phyloP scores from a whole-genome alignment of 768 basidiomycete genomes.

The Hemileccinum rubropunctum region DNA sequence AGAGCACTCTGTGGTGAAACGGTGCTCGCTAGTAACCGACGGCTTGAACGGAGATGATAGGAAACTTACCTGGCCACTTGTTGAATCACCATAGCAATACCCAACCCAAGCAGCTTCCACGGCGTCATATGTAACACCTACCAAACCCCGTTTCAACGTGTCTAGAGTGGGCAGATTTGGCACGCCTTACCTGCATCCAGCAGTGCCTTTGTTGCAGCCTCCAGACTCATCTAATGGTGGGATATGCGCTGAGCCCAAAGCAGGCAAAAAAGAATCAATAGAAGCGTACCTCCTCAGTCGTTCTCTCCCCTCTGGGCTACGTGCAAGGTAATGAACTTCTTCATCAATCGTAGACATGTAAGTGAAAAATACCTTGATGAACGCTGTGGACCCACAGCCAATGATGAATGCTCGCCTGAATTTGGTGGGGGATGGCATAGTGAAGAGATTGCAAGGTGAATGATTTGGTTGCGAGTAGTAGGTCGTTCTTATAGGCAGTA shows the following conservation, averaged over 20 bases:
- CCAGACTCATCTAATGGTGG: slow-evolving; percentile 68
- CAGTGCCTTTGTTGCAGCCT: slow-evolving; percentile 83
- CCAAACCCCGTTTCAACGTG: not conserved
- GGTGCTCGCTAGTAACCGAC: not conserved
- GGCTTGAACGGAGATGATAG: not conserved
- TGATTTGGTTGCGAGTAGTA: no score
- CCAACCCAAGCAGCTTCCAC: slow-evolving; percentile 75
- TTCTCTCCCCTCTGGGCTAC: slow-evolving; percentile 62
- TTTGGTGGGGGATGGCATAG: slow-evolving; percentile 3
- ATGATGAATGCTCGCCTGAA: slow-evolving; percentile 52
- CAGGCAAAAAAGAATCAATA: not conserved
- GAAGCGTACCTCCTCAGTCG: slow-evolving; percentile 58
- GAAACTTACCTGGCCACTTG: slow-evolving; percentile 57
- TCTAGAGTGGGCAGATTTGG: not conserved
- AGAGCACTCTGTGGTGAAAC: slow-evolving; percentile 53
- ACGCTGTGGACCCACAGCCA: slow-evolving; percentile 73
- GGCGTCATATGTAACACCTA: slow-evolving; percentile 78
- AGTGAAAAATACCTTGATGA: slow-evolving; percentile 64
- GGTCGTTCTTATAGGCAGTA: no score
- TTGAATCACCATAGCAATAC: slow-evolving; percentile 69
- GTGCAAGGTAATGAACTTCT: not conserved
- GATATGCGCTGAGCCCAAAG: not conserved
- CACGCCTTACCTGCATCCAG: slow-evolving; percentile 63
- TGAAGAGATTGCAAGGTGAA: not conserved
- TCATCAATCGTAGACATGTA: not conserved